A percentile compares a stretch with the other conserved stretches of the same genome.
Evolutionary conservation across 2,329 filamentous ascomycete species (phyloP).

Genomic region (Alternaria viburni): DNA sequence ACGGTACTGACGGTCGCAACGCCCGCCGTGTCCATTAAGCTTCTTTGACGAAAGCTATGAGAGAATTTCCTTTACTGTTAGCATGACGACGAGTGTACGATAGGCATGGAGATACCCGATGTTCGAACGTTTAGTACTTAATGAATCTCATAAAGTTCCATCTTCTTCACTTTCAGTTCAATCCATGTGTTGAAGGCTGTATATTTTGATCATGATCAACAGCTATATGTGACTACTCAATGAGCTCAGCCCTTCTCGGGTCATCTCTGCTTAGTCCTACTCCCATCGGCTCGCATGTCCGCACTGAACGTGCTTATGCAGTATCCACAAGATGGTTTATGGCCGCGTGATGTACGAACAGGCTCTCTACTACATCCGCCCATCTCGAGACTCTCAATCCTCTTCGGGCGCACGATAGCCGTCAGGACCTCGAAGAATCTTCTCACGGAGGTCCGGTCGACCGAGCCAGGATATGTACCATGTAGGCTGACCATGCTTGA

Average conservation of each 20-base stretch:
- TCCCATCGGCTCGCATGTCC: background rate
- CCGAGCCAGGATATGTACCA: conserved; percentile 41
- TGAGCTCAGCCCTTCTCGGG: background rate
- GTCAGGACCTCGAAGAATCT: conserved; percentile 16
- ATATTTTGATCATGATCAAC: background rate
- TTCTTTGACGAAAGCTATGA: background rate
- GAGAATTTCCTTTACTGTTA: conserved; percentile 2
- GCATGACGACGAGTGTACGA: background rate
- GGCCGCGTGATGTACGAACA: background rate
- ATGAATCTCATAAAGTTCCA: background rate
- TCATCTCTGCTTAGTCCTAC: background rate
- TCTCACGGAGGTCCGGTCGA: conserved; percentile 22
- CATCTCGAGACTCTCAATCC: background rate
- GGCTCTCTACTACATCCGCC: background rate
- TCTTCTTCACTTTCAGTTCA: background rate
- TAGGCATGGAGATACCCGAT: conserved; percentile 20
- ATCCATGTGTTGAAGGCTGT: background rate
- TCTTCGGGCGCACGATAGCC: conserved; percentile 1
- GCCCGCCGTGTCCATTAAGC: conserved; percentile 36
- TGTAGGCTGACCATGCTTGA: conserved; percentile 33
- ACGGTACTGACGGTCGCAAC: conserved; percentile 73
- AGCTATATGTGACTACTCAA: background rate
- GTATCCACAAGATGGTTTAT: background rate
- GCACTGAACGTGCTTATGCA: no score
- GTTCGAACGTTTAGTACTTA: conserved; percentile 13